Percentiles rank a stretch among this genome's conserved stretches.
Conservation (phyloP, 2,329 filamentous ascomycete species). For the Apiospora phragmitis region DNA sequence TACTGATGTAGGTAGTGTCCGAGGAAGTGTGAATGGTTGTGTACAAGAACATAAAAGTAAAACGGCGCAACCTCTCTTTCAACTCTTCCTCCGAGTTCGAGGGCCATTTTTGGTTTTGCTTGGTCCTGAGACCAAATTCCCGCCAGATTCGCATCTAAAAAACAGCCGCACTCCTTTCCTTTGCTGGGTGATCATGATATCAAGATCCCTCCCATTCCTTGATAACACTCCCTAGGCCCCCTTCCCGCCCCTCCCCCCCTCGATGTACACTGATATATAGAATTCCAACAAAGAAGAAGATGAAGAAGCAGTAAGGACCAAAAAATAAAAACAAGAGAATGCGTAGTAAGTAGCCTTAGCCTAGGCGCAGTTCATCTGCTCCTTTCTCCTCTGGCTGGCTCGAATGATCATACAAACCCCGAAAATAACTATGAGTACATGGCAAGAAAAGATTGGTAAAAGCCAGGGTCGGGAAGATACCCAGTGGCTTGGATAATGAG, state of each 20-base stretch:
- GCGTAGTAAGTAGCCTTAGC: not conserved
- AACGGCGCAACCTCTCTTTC: not conserved
- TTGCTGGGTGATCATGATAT: not conserved
- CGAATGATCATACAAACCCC: not conserved
- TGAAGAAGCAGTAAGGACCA: not conserved
- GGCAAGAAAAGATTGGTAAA: not conserved
- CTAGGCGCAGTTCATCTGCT: not conserved
- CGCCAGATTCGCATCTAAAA: not conserved
- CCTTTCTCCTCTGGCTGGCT: not conserved
- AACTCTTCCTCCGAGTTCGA: not conserved
- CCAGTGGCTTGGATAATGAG: not conserved
- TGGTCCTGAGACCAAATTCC: not conserved
- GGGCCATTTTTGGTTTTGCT: not conserved
- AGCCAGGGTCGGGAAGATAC: not conserved
- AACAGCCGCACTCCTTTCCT: not conserved
- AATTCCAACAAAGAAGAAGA: not conserved
- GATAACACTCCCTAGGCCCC: no score
- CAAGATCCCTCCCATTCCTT: not conserved
- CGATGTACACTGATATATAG: not conserved
- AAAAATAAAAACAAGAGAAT: not conserved
- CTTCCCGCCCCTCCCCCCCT: not conserved
- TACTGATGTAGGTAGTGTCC: slow-evolving; percentile 6
- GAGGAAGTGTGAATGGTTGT: not conserved
- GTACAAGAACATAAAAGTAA: not conserved
- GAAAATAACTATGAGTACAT: not conserved